Base-by-base conservation (phyloP, 306 rosid genomes). In the Geum urbanum region DNA sequence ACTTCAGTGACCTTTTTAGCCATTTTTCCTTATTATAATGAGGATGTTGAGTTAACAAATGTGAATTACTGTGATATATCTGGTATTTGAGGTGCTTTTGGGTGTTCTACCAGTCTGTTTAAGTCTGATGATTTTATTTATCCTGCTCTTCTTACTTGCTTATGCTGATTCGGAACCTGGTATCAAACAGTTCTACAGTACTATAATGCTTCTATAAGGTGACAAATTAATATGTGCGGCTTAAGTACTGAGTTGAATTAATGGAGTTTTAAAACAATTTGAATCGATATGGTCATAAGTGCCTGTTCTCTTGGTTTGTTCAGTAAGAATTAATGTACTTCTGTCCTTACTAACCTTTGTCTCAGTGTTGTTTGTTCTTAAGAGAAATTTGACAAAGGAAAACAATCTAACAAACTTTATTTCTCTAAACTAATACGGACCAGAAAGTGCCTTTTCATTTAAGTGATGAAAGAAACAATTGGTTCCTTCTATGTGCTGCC, bases 81-180 rank as follows among this genome's bases (percentile, higher is more conserved):
- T 55, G 20, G 10, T 74, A 15, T 53, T 20, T 77, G 63, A 44
- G 37, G 74, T 66, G 62, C 37, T 79, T 49, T 69, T 22, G 22
- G 16, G 53, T 52, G 41, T 74, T 72, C 24, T 63, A 59, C 66
- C 39, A 1, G 37, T 32, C 3, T 32, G 37, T 32, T 40, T 24
- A 65, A 44, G 47, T 66, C 64, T 39, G 61, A 58, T 69, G 74
- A 58, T 57, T 43, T 55, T 20, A 59, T 56, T 73, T 54, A 62
- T 67, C 19, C 69, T 78, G 63, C 62, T 72, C 37, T 44, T 49
- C 19, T 53, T 69, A 60, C 60, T 52, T 6, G 67, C 16, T 54
- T 67, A 32, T 54, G 24, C 43, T 47, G 49, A 43, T 68, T 68
- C 70, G 69, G 74, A 47, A 77, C 50, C 65, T 49, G 53, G 74